These are phyloP conservation scores for Pholiota molesta DNA, from an alignment of 768 basidiomycete genomes.

Conservation along the genomic window DNA sequence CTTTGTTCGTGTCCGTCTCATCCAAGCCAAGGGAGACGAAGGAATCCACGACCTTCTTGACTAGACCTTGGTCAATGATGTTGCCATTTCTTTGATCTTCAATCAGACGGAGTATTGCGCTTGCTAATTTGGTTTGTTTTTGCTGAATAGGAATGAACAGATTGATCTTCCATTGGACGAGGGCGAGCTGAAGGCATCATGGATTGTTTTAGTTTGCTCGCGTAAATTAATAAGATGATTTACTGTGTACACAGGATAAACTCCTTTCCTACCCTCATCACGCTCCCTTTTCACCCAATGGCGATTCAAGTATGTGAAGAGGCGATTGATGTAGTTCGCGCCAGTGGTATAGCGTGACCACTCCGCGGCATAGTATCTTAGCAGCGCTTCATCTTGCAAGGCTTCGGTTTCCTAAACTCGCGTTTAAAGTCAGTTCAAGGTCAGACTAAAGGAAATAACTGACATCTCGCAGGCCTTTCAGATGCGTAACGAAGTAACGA, in stretches of 20 bases:
- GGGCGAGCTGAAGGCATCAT: slow-evolving; percentile 68
- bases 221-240: slow-evolving; percentile 26
- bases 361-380: slow-evolving; percentile 89
- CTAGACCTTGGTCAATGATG: slow-evolving; percentile 86
- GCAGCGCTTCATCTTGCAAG: slow-evolving; percentile 83
- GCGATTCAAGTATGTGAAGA: slow-evolving; percentile 97
- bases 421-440: slow-evolving; percentile 19
- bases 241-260: slow-evolving; percentile 96
- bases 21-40: slow-evolving; percentile 95
- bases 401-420: slow-evolving; percentile 67
- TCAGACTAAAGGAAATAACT: slow-evolving; percentile 14
- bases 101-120: slow-evolving; percentile 86
- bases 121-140: slow-evolving; percentile 80
- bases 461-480: slow-evolving; percentile 63
- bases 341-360: slow-evolving; percentile 98
- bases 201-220: slow-evolving; percentile 4
- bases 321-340: slow-evolving; percentile 94
- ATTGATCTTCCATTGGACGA: slow-evolving; percentile 94
- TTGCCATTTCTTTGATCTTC: slow-evolving; percentile 95
- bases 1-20: slow-evolving; percentile 88
- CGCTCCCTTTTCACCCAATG: slow-evolving; percentile 99
- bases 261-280: slow-evolving; percentile 93
- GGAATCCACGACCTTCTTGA: slow-evolving; percentile 94
- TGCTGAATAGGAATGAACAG: slow-evolving; percentile 89
- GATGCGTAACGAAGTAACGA: slow-evolving; percentile 85